A percentile compares a stretch with the other conserved stretches of the same genome.
phyloP scores from a whole-genome alignment of 2,329 filamentous ascomycete genomes.

The Sporothrix mexicana region DNA sequence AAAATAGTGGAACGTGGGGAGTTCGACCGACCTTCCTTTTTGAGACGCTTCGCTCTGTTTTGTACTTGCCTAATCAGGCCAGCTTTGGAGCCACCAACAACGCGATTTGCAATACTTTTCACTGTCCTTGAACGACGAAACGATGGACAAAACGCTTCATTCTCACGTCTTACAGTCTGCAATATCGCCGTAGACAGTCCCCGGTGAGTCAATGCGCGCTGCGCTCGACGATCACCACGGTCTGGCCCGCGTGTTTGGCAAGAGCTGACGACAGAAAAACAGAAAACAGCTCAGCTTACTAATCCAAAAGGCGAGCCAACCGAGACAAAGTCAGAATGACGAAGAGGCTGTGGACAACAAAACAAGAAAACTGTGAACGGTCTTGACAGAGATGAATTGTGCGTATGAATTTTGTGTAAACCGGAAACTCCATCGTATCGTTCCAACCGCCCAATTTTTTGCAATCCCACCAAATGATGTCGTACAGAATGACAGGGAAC shows the following conservation, averaged over 20 bases:
- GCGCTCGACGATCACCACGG: neutral
- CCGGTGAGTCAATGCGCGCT: neutral
- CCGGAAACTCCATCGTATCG: neutral
- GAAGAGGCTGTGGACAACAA: constrained; percentile 15
- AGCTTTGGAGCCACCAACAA: neutral
- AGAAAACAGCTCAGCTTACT: neutral
- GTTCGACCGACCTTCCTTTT: constrained; percentile 5
- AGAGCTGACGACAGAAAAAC: neutral
- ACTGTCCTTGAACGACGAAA: neutral
- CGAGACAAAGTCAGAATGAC: neutral
- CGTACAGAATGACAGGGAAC: neutral
- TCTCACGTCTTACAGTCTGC: neutral
- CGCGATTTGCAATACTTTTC: neutral
- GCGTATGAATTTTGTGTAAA: constrained; percentile 12
- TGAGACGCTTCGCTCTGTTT: neutral
- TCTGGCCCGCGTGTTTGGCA: neutral
- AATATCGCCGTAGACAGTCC: neutral
- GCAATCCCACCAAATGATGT: neutral
- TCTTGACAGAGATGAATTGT: constrained; percentile 23
- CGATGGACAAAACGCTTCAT: too few relatives aligned
- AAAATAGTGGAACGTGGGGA: neutral
- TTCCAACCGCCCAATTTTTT: constrained; percentile 4
- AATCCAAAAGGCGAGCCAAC: constrained; percentile 4
- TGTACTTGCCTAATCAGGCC: constrained; percentile 18
- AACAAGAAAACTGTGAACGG: too few relatives aligned